Evolutionary conservation across 2,329 filamentous ascomycete genomes (phyloP).

Genomic region (Hirsutella minnesotensis): DNA sequence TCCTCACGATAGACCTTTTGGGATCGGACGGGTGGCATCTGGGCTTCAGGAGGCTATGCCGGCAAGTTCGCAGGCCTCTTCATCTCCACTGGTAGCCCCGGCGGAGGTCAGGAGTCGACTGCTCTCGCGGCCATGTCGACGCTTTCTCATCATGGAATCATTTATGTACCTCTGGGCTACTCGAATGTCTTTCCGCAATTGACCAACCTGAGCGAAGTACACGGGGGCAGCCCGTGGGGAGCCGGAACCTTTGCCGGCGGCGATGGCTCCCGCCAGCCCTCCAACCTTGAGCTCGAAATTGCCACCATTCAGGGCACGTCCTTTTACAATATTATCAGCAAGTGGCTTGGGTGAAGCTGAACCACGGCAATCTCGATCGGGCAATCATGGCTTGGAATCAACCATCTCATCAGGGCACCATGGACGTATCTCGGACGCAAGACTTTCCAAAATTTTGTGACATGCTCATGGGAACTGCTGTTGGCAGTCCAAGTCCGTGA

Average conservation of each 20-base stretch:
- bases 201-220: conserved; percentile 63
- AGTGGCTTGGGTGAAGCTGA: conserved; percentile 71
- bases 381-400: no score
- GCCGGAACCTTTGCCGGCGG: conserved; percentile 74
- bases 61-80: conserved; percentile 91
- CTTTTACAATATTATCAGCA: conserved; percentile 69
- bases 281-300: conserved; percentile 61
- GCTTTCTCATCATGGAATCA: conserved; percentile 83
- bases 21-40: conserved; percentile 82
- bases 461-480: no score
- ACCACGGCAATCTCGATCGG: conserved; percentile 26
- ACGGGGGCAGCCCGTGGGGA: conserved; percentile 84
- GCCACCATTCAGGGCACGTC: conserved; percentile 72
- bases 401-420: no score
- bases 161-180: conserved; percentile 94
- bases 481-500: no score
- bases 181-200: conserved; percentile 63
- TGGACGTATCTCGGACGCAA: no score
- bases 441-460: no score
- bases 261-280: conserved; percentile 78
- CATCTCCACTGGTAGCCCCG: conserved; percentile 70
- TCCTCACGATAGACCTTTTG: conserved; percentile 47
- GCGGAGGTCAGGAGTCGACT: conserved; percentile 90
- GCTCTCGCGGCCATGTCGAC: conserved; percentile 73
- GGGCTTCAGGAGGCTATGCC: conserved; percentile 62